Conservation (phyloP, 306 rosid genomes). For the Cucurbita maxima region DNA sequence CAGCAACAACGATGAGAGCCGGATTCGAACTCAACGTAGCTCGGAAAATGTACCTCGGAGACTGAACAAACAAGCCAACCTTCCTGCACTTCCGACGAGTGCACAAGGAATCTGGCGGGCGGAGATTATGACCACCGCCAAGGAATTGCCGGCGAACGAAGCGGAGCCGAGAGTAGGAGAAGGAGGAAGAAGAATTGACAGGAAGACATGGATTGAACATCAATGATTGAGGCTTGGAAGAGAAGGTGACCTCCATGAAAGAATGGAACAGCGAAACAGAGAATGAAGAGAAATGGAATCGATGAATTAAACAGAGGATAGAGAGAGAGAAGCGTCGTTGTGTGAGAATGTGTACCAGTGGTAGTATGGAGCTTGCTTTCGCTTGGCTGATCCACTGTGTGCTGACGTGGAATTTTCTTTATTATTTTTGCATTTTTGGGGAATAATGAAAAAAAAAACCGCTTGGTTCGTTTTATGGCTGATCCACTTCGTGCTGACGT, state of each 20-base stretch:
- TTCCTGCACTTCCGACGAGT: conserved; percentile 12
- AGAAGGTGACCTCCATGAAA: conserved; percentile 47
- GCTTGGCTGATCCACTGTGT: conserved; percentile 1
- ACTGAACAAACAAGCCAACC: conserved; percentile 11
- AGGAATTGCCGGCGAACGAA: conserved; percentile 40
- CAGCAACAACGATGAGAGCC: conserved; percentile 32
- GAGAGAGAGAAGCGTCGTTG: conserved; percentile 12
- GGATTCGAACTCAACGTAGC: conserved; percentile 43
- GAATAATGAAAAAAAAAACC: neutral
- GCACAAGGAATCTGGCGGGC: conserved; percentile 32
- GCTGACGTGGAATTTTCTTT: conserved; percentile 1
- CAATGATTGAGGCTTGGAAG: conserved; percentile 28
- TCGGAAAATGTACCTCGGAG: conserved; percentile 40
- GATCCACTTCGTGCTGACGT: conserved; percentile 4
- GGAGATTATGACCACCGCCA: conserved; percentile 34
- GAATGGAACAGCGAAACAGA: conserved; percentile 2
- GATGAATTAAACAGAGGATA: conserved; percentile 12
- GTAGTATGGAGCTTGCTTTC: conserved; percentile 3
- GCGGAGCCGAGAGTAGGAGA: conserved; percentile 20
- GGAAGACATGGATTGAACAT: conserved; percentile 19
- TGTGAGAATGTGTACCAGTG: neutral
- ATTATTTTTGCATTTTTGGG: neutral
- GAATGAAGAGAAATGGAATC: neutral
- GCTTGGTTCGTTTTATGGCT: conserved; percentile 6
- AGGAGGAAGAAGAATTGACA: conserved; percentile 12